Evolutionary conservation across 116 monocot species (phyloP).

Genomic region (Papilionanthe hybrid): DNA sequence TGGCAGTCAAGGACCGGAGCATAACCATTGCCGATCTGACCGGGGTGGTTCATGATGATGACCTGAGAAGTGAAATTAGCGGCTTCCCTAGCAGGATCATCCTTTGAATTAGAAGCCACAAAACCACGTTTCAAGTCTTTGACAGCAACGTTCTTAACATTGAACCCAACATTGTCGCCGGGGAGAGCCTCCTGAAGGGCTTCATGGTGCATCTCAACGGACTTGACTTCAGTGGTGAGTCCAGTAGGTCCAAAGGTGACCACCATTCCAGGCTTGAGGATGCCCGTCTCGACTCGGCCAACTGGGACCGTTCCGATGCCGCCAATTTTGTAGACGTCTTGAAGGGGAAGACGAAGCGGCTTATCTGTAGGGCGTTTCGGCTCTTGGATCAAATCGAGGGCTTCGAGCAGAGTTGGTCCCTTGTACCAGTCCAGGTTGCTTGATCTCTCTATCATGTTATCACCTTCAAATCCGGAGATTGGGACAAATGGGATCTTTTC

Average conservation of each 20-base stretch:
- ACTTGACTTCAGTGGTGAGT: too few relatives aligned
- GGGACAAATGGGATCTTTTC: slow-evolving; percentile 43
- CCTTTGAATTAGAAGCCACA: slow-evolving; percentile 46
- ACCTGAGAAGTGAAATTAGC: too few relatives aligned
- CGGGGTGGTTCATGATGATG: too few relatives aligned
- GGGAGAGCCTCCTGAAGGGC: too few relatives aligned
- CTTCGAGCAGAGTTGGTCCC: slow-evolving; percentile 34
- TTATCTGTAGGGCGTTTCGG: slow-evolving; percentile 36
- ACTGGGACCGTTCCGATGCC: slow-evolving; percentile 18
- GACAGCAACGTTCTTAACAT: slow-evolving; percentile 30
- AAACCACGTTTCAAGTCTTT: slow-evolving; percentile 37
- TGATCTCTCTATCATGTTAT: slow-evolving; percentile 35
- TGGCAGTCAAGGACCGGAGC: slow-evolving; percentile 20
- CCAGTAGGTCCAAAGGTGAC: too few relatives aligned
- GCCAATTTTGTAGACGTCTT: slow-evolving; percentile 45
- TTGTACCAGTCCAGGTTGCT: slow-evolving; percentile 49
- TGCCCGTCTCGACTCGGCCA: too few relatives aligned
- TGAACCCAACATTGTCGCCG: too few relatives aligned
- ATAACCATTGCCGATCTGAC: slow-evolving; percentile 22
- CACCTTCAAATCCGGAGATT: slow-evolving; percentile 16
- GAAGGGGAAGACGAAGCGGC: slow-evolving; percentile 37
- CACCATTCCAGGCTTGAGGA: too few relatives aligned
- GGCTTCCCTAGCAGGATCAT: slow-evolving; percentile 15
- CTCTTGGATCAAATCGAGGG: slow-evolving; percentile 27
- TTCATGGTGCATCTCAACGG: too few relatives aligned